Conservation (phyloP, 179 eudicot species). For the Amaranthus tricolor region DNA sequence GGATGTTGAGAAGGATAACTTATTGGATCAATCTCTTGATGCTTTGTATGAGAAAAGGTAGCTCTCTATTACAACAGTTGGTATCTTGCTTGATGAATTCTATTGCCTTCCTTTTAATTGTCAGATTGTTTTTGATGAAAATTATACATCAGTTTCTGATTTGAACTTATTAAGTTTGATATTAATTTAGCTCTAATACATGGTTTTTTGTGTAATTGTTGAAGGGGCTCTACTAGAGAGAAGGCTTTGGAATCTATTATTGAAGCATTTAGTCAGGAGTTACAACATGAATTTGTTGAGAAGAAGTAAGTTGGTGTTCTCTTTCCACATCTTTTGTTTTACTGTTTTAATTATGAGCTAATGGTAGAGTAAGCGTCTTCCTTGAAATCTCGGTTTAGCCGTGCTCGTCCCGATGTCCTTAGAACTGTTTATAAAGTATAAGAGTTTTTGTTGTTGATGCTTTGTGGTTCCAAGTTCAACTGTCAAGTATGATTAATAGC, state of each 20-base stretch:
- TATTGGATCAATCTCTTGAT: conserved; percentile 71
- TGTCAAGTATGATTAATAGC: neutral
- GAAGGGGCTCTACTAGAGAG: conserved; percentile 76
- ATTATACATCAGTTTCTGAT: neutral
- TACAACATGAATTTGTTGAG: conserved; percentile 76
- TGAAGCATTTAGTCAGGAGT: conserved; percentile 57
- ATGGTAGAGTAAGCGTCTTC: neutral
- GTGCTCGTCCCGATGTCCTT: neutral
- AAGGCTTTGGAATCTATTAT: conserved; percentile 65
- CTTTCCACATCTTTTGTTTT: neutral
- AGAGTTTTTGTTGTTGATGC: neutral
- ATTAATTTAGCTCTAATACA: neutral
- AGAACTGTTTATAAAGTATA: neutral
- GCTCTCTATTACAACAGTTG: neutral
- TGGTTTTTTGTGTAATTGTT: conserved; percentile 1
- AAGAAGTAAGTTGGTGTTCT: conserved; percentile 52
- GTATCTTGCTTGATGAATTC: neutral
- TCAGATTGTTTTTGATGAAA: neutral
- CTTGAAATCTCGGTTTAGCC: neutral
- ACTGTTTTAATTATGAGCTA: neutral
- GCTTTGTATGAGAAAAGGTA: conserved; percentile 78
- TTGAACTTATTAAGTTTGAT: neutral
- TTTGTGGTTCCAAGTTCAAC: neutral
- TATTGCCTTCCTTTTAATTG: neutral
- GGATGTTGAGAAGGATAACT: conserved; percentile 55